phyloP scores from a whole-genome alignment of 495 filamentous ascomycete species.

The Xylaria intraflava region DNA sequence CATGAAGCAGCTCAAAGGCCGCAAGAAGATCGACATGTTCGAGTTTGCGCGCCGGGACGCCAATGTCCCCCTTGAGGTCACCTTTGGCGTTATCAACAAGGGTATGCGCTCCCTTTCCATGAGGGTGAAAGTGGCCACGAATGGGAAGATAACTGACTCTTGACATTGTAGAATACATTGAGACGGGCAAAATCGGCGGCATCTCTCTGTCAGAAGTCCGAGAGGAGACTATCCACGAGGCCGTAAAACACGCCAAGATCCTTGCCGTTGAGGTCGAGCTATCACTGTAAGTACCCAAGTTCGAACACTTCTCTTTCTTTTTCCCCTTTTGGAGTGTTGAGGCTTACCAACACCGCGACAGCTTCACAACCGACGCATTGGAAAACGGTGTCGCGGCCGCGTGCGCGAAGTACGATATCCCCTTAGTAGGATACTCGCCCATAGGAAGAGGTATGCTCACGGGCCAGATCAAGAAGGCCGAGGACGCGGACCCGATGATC shows the following conservation, averaged over 20 bases:
- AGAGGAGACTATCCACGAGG: slow-evolving; percentile 66
- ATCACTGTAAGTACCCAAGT: slow-evolving; percentile 53
- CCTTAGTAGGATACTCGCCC: slow-evolving; percentile 54
- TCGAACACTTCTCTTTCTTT: slow-evolving; percentile 54
- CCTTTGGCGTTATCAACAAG: slow-evolving; percentile 48
- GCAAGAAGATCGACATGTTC: slow-evolving; percentile 77
- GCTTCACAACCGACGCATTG: slow-evolving; percentile 27
- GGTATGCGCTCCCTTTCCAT: not conserved
- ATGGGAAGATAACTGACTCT: not conserved
- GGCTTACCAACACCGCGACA: slow-evolving; percentile 51
- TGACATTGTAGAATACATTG: slow-evolving; percentile 46
- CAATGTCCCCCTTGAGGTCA: slow-evolving; percentile 42
- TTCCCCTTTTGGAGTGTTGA: no score
- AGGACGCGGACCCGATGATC: slow-evolving; percentile 60
- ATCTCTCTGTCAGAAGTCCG: slow-evolving; percentile 67
- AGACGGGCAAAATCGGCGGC: slow-evolving; percentile 69
- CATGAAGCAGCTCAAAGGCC: slow-evolving; percentile 56
- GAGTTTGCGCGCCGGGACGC: slow-evolving; percentile 67
- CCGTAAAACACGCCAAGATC: slow-evolving; percentile 62
- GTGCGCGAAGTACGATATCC: slow-evolving; percentile 68
- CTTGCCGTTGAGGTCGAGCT: slow-evolving; percentile 73
- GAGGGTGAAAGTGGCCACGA: not conserved
- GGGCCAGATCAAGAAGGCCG: slow-evolving; percentile 53
- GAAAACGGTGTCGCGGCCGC: slow-evolving; percentile 65
- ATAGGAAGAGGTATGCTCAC: slow-evolving; percentile 34